phyloP scores from a whole-genome alignment of 768 basidiomycete genomes.

The Collybia mongolica region DNA sequence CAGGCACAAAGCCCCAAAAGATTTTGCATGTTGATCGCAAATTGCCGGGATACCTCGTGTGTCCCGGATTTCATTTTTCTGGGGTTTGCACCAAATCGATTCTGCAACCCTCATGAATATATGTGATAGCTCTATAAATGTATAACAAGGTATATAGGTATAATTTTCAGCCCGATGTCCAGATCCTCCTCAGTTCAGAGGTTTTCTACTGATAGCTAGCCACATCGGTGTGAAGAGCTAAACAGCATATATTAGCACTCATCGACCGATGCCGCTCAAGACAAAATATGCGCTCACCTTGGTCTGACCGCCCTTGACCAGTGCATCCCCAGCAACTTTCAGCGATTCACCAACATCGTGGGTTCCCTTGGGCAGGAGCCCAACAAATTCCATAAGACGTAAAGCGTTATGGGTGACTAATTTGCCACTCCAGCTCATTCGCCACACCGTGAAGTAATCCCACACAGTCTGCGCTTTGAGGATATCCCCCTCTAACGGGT shows the following conservation, averaged over 20 bases:
- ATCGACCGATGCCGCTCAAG: not conserved
- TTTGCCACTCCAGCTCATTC: slow-evolving; percentile 87
- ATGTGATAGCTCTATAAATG: too few species aligned
- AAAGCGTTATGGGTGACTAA: slow-evolving; percentile 81
- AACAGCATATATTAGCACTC: slow-evolving; percentile 4
- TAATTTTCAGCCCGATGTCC: not conserved
- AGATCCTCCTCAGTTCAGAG: slow-evolving; percentile 29
- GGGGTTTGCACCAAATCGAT: not conserved
- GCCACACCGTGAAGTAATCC: slow-evolving; percentile 87
- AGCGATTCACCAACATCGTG: slow-evolving; percentile 86
- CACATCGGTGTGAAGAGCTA: slow-evolving; percentile 92
- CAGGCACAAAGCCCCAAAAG: slow-evolving; percentile 13
- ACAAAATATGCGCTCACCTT: slow-evolving; percentile 58
- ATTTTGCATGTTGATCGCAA: slow-evolving; percentile 20
- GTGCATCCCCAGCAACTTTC: slow-evolving; percentile 74
- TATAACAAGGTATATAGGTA: slow-evolving; percentile 16
- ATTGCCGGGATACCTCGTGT: slow-evolving; percentile 31
- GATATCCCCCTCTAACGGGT: slow-evolving; percentile 94
- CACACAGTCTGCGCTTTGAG: slow-evolving; percentile 89
- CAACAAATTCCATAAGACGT: slow-evolving; percentile 71
- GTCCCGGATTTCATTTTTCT: slow-evolving; percentile 15
- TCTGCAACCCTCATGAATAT: not conserved
- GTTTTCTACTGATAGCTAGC: slow-evolving; percentile 62
- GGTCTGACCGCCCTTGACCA: slow-evolving; percentile 82
- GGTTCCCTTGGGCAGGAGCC: slow-evolving; percentile 90